Conservation (phyloP, 257 asterid species). For the Nicotiana paniculata region DNA sequence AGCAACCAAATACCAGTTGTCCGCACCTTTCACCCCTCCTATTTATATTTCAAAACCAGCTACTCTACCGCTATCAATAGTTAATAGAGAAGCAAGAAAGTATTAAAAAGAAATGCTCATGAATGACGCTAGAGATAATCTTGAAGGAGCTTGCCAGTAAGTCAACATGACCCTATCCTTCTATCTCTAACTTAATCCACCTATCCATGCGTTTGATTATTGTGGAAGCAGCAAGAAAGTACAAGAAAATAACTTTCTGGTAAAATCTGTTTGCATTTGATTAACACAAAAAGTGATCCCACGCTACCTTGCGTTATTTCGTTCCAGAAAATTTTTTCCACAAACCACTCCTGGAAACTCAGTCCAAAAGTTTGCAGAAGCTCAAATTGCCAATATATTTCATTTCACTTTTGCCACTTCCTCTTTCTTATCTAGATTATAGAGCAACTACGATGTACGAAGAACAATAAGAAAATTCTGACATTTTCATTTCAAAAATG, state of each 20-base stretch:
- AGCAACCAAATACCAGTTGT: not conserved
- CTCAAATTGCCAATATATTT: not conserved
- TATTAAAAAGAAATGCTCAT: not conserved
- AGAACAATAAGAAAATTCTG: not conserved
- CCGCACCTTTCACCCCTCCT: not conserved
- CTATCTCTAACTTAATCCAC: not conserved
- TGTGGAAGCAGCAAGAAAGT: not conserved
- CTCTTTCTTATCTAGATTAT: not conserved
- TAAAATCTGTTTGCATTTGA: not conserved
- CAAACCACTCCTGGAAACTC: not conserved
- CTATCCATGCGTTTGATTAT: not conserved
- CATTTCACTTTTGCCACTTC: not conserved
- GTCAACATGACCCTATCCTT: not conserved
- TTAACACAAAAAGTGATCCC: not conserved
- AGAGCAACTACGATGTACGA: not conserved
- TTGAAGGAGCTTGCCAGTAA: not conserved
- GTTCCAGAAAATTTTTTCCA: not conserved
- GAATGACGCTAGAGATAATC: not conserved
- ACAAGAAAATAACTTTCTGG: not conserved
- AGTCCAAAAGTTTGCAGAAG: not conserved
- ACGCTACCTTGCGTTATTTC: not conserved
- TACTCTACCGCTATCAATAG: not conserved
- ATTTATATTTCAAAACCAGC: not conserved
- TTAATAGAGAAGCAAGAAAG: not conserved
- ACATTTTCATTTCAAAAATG: not conserved